Percentiles rank a stretch among this genome's conserved stretches.
phyloP scores from a whole-genome alignment of 305 asterid genomes.

The Plantago coronopus region DNA sequence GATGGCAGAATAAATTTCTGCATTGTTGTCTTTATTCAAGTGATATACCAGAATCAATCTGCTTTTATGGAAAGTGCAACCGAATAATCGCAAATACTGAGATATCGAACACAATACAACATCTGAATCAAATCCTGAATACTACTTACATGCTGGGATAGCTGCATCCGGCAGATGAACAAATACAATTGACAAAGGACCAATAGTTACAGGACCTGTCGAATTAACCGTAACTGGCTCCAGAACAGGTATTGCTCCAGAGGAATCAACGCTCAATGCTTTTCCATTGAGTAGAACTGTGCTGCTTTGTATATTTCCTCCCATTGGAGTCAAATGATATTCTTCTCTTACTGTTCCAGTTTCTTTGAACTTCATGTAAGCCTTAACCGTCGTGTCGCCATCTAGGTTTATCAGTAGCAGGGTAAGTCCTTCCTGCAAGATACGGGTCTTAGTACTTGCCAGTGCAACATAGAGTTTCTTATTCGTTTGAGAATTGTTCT shows the following conservation, averaged over 20 bases:
- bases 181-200: conserved; percentile 54
- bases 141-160: conserved; percentile 37
- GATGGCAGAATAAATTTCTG: too few relatives aligned
- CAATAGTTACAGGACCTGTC: conserved; percentile 36
- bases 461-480: not conserved
- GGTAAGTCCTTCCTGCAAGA: conserved; percentile 51
- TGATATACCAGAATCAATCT: too few relatives aligned
- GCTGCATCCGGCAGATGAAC: conserved; percentile 40
- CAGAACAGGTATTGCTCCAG: conserved; percentile 43
- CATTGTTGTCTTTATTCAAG: too few relatives aligned
- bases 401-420: conserved; percentile 54
- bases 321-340: conserved; percentile 53
- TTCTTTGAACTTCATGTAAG: conserved; percentile 24
- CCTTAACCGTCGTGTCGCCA: conserved; percentile 31
- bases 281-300: conserved; percentile 52
- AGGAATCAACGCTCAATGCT: conserved; percentile 34
- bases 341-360: conserved; percentile 41
- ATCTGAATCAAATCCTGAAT: not conserved
- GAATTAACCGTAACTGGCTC: conserved; percentile 31
- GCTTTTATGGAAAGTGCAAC: too few relatives aligned
- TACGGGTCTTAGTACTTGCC: not conserved
- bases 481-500: not conserved
- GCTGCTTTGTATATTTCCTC: conserved; percentile 50
- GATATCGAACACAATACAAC: too few relatives aligned
- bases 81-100: too few relatives aligned